A percentile compares a stretch with the other conserved stretches of the same genome.
These are phyloP conservation scores for Metarhizium sp. DNA, from an alignment of 2,329 filamentous ascomycete genomes.

Conservation along the genomic window DNA sequence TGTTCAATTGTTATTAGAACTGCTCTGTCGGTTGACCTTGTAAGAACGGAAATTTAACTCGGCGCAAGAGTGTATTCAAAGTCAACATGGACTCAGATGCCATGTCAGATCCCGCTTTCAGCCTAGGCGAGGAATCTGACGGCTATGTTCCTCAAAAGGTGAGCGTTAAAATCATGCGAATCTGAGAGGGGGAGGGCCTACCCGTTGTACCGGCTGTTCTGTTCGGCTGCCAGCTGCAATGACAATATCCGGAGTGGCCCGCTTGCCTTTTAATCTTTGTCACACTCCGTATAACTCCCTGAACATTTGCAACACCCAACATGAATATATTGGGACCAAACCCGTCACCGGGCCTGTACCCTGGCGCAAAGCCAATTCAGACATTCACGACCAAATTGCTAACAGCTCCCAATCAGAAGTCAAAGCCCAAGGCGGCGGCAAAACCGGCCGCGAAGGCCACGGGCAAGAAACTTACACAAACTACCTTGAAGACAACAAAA, in stretches of 20 bases:
- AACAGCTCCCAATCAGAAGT: slow-evolving; percentile 18
- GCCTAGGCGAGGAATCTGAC: slow-evolving; percentile 31
- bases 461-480: slow-evolving; percentile 52
- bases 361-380: neutral
- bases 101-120: slow-evolving; percentile 43
- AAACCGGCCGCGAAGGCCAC: slow-evolving; percentile 31
- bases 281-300: neutral
- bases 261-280: neutral
- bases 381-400: slow-evolving; percentile 9
- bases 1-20: neutral
- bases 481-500: slow-evolving; percentile 39
- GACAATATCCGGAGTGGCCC: neutral
- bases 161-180: slow-evolving; percentile 12
- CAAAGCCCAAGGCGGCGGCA: slow-evolving; percentile 7
- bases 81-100: slow-evolving; percentile 45
- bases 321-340: neutral
- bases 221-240: neutral
- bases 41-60: neutral
- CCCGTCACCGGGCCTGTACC: neutral
- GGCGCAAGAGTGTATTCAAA: neutral
- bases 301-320: neutral
- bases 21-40: neutral
- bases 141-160: slow-evolving; percentile 30
- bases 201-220: neutral
- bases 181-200: neutral